These are phyloP conservation scores for Dictyostelium citrinum DNA, from an alignment of 78 protist genomes.

Conservation along the genomic window DNA sequence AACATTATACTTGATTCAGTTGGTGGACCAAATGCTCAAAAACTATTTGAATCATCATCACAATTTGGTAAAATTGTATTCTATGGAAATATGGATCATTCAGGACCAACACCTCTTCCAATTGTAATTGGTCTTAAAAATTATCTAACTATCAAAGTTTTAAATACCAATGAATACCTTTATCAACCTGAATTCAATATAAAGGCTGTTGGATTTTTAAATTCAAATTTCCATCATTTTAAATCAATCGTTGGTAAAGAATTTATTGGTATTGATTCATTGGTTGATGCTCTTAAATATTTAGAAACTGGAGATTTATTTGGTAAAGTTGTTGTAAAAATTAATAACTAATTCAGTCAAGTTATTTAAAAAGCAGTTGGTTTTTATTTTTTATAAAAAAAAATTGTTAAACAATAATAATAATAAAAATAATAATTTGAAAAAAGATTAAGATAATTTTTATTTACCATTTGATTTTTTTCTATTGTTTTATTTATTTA, in stretches of 20 bases:
- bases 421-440: too few relatives aligned
- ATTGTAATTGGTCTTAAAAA: neutral
- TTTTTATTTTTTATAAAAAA: too few relatives aligned
- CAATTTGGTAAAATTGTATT: neutral
- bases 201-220: neutral
- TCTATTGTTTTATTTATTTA: too few relatives aligned
- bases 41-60: neutral
- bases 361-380: too few relatives aligned
- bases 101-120: neutral
- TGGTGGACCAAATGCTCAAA: neutral
- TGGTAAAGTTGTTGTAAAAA: slow-evolving; percentile 16
- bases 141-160: neutral
- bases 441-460: too few relatives aligned
- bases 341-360: neutral
- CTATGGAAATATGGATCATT: neutral
- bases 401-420: too few relatives aligned
- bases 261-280: slow-evolving; percentile 25
- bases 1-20: slow-evolving; percentile 18
- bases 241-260: slow-evolving; percentile 20
- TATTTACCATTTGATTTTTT: too few relatives aligned
- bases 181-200: neutral
- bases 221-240: neutral
- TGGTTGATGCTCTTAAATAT: neutral
- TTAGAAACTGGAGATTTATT: neutral
- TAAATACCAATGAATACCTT: neutral